Evolutionary conservation across 1,139 yeast genomes (phyloP).

Genomic region (Pichia sp.): DNA sequence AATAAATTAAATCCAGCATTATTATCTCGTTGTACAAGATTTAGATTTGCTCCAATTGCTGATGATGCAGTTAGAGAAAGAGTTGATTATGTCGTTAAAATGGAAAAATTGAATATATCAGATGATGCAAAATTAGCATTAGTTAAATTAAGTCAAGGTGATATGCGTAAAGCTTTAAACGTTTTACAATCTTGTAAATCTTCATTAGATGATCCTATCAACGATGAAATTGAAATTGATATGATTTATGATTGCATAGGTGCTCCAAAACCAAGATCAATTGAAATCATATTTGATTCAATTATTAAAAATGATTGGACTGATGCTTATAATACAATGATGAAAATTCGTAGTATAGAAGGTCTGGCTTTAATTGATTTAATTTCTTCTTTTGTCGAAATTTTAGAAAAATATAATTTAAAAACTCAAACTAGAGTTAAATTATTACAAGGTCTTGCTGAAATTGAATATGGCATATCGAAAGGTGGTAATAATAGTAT

Average conservation of each 20-base stretch:
- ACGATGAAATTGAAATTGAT: slow-evolving; percentile 51
- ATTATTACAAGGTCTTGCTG: slow-evolving; percentile 66
- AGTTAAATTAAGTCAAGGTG: slow-evolving; percentile 72
- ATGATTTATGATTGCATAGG: slow-evolving; percentile 94
- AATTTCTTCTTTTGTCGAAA: slow-evolving; percentile 66
- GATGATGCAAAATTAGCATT: slow-evolving; percentile 61
- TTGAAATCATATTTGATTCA: slow-evolving; percentile 67
- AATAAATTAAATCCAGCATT: slow-evolving; percentile 95
- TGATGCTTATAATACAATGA: slow-evolving; percentile 61
- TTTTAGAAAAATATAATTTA: slow-evolving; percentile 61
- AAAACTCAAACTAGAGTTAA: slow-evolving; percentile 54
- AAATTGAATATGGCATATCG: slow-evolving; percentile 84
- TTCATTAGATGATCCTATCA: slow-evolving; percentile 41
- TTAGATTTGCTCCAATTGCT: slow-evolving; percentile 81
- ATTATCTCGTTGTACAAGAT: slow-evolving; percentile 88
- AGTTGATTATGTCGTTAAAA: slow-evolving; percentile 57
- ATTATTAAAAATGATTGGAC: slow-evolving; percentile 87
- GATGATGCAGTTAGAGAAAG: slow-evolving; percentile 62
- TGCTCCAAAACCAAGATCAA: slow-evolving; percentile 85
- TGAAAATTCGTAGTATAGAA: slow-evolving; percentile 54
- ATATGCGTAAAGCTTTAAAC: slow-evolving; percentile 92
- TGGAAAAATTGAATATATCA: slow-evolving; percentile 55
- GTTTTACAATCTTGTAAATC: slow-evolving; percentile 93
- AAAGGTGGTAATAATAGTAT: slow-evolving; percentile 89
- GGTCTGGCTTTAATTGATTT: slow-evolving; percentile 90